Conservation (phyloP, 2,329 filamentous ascomycete species). For the Claviceps capensis region DNA sequence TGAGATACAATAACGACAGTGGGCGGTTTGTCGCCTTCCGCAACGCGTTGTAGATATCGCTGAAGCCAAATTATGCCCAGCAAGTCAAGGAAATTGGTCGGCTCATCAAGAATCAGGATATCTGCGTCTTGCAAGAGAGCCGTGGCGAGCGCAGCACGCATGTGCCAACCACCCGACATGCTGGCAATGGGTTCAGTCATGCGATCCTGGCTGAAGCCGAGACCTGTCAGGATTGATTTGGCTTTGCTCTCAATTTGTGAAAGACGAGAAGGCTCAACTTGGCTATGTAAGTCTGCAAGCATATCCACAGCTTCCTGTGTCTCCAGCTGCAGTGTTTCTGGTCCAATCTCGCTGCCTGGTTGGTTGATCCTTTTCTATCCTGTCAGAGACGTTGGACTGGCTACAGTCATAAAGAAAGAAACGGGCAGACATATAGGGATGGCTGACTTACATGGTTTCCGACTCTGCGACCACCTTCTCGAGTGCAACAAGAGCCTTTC, state of each 20-base stretch:
- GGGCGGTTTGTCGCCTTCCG: constrained; percentile 36
- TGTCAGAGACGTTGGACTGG: neutral
- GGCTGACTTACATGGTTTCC: constrained; percentile 29
- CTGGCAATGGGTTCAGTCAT: constrained; percentile 46
- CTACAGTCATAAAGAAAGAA: neutral
- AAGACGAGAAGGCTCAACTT: constrained; percentile 51
- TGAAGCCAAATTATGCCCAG: constrained; percentile 79
- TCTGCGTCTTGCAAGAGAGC: constrained; percentile 61
- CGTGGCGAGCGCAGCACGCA: constrained; percentile 51
- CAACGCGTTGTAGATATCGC: constrained; percentile 48
- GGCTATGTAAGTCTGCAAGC: constrained; percentile 53
- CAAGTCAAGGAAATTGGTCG: constrained; percentile 76
- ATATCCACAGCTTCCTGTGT: constrained; percentile 57
- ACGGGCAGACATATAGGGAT: no score
- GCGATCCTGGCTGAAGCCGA: constrained; percentile 54
- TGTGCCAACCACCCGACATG: constrained; percentile 67
- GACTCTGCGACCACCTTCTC: constrained; percentile 54
- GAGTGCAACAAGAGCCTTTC: constrained; percentile 57
- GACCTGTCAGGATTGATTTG: constrained; percentile 49
- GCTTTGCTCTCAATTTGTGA: constrained; percentile 52
- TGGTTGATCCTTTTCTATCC: constrained; percentile 29
- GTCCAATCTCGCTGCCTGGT: constrained; percentile 39
- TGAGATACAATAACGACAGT: constrained; percentile 74
- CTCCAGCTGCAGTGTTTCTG: constrained; percentile 45
- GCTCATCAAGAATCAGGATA: constrained; percentile 72